Conservation (phyloP, 768 basidiomycete species). For the Pleurotus eryngii region DNA sequence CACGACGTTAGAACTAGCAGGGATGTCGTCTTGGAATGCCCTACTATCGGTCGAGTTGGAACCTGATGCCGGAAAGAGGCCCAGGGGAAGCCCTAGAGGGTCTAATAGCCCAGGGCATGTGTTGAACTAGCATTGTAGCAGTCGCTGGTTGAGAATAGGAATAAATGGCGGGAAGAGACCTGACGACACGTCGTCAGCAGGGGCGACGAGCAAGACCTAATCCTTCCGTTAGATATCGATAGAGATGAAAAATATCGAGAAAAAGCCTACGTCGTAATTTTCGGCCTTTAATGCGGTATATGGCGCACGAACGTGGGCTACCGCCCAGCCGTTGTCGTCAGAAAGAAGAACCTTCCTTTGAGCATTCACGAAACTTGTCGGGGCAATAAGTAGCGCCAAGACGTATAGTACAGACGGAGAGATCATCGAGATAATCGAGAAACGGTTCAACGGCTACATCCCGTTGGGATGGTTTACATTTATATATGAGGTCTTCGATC, state of each 20-base stretch:
- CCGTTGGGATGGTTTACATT: too few relatives aligned
- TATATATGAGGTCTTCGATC: too few relatives aligned
- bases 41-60: not conserved
- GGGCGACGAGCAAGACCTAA: slow-evolving; percentile 1
- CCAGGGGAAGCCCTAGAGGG: slow-evolving; percentile 1
- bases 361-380: not conserved
- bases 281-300: slow-evolving; percentile 30
- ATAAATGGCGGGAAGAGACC: not conserved
- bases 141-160: not conserved
- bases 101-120: slow-evolving; percentile 1
- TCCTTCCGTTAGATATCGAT: not conserved
- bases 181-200: not conserved
- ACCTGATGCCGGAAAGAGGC: not conserved
- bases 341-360: slow-evolving; percentile 2
- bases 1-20: not conserved
- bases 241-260: not conserved
- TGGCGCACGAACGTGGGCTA: slow-evolving; percentile 38
- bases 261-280: slow-evolving; percentile 31
- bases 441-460: too few relatives aligned
- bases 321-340: slow-evolving; percentile 29
- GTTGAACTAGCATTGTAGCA: slow-evolving; percentile 7
- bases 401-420: too few relatives aligned
- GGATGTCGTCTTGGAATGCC: not conserved
- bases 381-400: too few relatives aligned
- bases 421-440: too few relatives aligned